Evolutionary conservation across 768 basidiomycete species (phyloP), one percentile per base, ranked within the genome.

Genomic region (Trametes cinnabarina): DNA sequence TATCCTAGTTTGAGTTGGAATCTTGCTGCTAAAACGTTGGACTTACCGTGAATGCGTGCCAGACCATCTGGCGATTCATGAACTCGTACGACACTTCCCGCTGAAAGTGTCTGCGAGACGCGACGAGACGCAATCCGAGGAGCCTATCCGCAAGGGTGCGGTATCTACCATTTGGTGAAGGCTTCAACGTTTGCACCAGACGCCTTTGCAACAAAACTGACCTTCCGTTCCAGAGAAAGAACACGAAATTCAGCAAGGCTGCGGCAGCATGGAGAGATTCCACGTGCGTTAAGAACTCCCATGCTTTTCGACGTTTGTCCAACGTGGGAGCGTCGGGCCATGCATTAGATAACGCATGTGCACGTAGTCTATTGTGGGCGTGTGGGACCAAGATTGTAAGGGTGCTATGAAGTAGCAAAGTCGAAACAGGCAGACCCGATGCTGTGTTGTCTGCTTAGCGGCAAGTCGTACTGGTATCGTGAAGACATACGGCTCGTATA

Each of bases 51-150:
- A 98, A 96, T 0, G 94, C 92, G 69, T 95, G 92, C 97, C 97
- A 99, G 53, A 99, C 97, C 82, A 99, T 91, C 72, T 98, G 96
- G 64, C 97, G 90, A 66, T 98, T 98, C 92, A 98, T 96, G 67
- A 94, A 98, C 68, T 98, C 97, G 72, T 97, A 99, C 67, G 92
- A 96, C 49, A 98, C 90, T 65, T 95, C 88, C 17, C 90, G 84
- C 60, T 83, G 85, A 34, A 86, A 79, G 32, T 87, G 80, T 40
- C 79, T 75, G 30, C 85, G 82, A 0, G 89, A 79, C 3, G 95
- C 88, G 0, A 87, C 81, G 3, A 98, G 82, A 28, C 79, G 77
- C 77, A 99, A 82, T 23, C 77, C 72, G 15, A 98, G 76, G 20
- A 97, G 61, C 46, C 97, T 79, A 68, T 96, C 93, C 12, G 86